phyloP scores from a whole-genome alignment of 306 rosid species.

The Senna siamea region DNA sequence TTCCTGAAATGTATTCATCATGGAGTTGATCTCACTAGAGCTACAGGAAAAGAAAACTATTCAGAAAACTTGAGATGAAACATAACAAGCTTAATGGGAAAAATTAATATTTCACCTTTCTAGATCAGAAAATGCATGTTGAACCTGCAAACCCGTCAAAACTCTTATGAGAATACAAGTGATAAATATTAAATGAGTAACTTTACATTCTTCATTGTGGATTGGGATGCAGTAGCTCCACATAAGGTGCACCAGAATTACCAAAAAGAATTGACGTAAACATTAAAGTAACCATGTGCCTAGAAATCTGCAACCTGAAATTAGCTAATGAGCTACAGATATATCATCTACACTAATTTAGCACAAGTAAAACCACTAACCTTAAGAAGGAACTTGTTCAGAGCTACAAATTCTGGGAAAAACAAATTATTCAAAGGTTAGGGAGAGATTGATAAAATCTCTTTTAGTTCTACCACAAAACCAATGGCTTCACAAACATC shows the following conservation, averaged over 20 bases:
- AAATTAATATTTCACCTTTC: conserved; percentile 62
- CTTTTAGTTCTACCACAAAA: conserved; percentile 13
- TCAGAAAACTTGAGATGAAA: conserved; percentile 26
- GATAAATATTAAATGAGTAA: neutral
- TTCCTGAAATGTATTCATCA: conserved; percentile 6
- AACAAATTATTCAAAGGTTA: conserved; percentile 13
- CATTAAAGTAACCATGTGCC: neutral
- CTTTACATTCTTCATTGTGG: neutral
- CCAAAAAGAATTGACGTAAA: neutral
- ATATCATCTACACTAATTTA: conserved; percentile 4
- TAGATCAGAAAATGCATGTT: conserved; percentile 78
- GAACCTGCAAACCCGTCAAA: conserved; percentile 61
- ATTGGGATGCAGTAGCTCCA: neutral
- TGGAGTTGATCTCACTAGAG: neutral
- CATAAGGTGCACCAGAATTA: neutral
- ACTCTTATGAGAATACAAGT: conserved; percentile 8
- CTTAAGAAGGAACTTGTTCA: conserved; percentile 87
- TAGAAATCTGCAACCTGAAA: neutral
- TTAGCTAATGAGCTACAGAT: neutral
- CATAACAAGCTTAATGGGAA: neutral
- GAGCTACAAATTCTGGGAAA: conserved; percentile 75
- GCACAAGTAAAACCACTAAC: conserved; percentile 44
- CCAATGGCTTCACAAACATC: conserved; percentile 4
- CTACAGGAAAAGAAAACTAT: neutral
- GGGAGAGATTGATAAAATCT: conserved; percentile 22